Base-by-base conservation (phyloP, 768 basidiomycete species). In the Tulasnella sp. region DNA sequence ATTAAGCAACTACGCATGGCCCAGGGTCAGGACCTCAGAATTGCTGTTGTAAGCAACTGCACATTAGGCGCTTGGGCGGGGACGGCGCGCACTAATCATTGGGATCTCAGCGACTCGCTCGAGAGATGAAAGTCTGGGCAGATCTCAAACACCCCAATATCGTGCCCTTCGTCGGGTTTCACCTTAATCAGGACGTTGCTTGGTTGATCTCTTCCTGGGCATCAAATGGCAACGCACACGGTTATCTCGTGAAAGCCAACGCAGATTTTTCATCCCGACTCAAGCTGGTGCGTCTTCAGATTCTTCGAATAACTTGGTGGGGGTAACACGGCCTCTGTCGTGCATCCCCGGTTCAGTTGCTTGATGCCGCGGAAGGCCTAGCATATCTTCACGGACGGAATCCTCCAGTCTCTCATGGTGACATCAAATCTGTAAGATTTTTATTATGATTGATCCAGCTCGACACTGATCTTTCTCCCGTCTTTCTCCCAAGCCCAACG, bases 361-460 rank as follows among this genome's bases (percentile, higher is more conserved):
- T 80, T 34, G 81, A 80, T 24, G 69, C 76, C 42, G 81, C 81
- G 9, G 73, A 80, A 46, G 82, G 82, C 16, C 79, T 82, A 6
- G 41, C 31, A 22, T 81, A 82, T 78, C 48, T 82, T 18, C 82
- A 82, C 46, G 80, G 37, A 20, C 78, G 42, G 28, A 44, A 46
- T 41, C 81, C 81, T 37, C 78, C 82, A 22, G 74, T 82, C 37
- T 78, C 75, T 12, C 82, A 82, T 72, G 82, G 82, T n/a, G 82
- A 82, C 54, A 76, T 82, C n/a, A 81, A 81, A 80, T 69, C 76
- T 24, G 82, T 82, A 22, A 64, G 82, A 14, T 28, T 18, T 37
- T 37, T n/a, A 24, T n/a, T n/a, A 16, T 69, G 0, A 37, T 34
- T 0, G 34, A 28, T 20, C 18, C 20, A 69, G 12, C 31, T 37